Evolutionary conservation across 257 asterid genomes (phyloP), one percentile per base, ranked within the genome.

Genomic region (Capsicum pubescens): DNA sequence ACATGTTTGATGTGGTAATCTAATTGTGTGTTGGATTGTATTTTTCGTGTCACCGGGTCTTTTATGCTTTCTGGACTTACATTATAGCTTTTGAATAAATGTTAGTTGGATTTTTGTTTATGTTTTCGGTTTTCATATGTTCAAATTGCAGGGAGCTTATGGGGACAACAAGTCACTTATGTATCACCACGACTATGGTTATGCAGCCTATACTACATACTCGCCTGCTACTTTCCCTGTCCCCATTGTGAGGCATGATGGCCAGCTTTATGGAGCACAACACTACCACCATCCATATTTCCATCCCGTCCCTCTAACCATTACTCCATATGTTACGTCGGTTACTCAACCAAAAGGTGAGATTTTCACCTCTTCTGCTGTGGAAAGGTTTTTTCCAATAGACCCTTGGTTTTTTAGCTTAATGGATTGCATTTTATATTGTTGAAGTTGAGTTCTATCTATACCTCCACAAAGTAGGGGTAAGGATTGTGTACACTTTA

Each of bases 251-350:
- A 95, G 93, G 66, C 97, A 91, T 80, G 97, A 93, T 88, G 92
- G 93, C 21, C 93, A 92, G 86, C 59, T 90, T 21, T 93, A 93
- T 84, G 93, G 95, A 19, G 90, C 95, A 17, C 97, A 93, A 86
- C 95, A 90, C 59, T 93, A 93, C 64, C 97, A 92, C 78, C 92
- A 93, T 84, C 95, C 95, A 3, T 92, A 91, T 88, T 91, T 90
- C 87, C 97, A 92, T 89, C 88, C 97, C 8, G 3, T 84, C 87
- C 39, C 91, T 56, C 91, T 92, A 36, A 87, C 91, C 46, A 87
- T 86, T 81, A 90, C 90, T 44, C 78, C 86, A 14, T 86, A 71
- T 83, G 82, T 92, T 64, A 83, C 84, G 17, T 80, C 90, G 26
- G 87, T 90, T 57, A 88, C 88, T 50, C 86, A 93, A 15, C 84